Percentiles rank a stretch among this genome's conserved stretches.
These are phyloP conservation scores for Picea sitchensis DNA, from an alignment of 75 land plant species.

Conservation along the genomic window DNA sequence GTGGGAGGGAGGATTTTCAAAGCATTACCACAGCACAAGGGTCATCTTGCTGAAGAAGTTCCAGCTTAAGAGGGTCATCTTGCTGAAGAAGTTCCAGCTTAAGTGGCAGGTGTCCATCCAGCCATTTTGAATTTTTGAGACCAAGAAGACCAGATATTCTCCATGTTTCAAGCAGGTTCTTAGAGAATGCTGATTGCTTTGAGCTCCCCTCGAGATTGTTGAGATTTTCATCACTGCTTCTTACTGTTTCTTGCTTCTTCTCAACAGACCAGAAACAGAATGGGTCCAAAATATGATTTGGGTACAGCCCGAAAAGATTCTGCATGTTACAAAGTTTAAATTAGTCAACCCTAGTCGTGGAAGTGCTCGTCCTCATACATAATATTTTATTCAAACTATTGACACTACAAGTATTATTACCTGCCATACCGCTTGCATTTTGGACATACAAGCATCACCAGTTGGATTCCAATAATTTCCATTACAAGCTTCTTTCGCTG, in stretches of 20 bases:
- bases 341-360: background rate
- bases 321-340: background rate
- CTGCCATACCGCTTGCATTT: slow-evolving; percentile 15
- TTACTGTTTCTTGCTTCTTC: background rate
- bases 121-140: background rate
- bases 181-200: background rate
- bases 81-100: background rate
- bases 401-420: slow-evolving; percentile 3
- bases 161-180: background rate
- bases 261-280: background rate
- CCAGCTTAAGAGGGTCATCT: background rate
- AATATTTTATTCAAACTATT: too few relatives aligned
- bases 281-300: background rate
- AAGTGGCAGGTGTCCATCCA: background rate
- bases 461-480: slow-evolving; percentile 36
- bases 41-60: background rate
- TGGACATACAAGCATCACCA: slow-evolving; percentile 9
- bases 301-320: background rate
- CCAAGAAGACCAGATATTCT: background rate
- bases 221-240: background rate
- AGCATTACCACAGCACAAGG: background rate
- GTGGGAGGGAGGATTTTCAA: background rate
- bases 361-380: too few relatives aligned
- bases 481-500: slow-evolving; percentile 23
- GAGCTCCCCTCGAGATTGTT: background rate